Conservation (phyloP, 2,329 filamentous ascomycete species). For the Amphichorda felina region DNA sequence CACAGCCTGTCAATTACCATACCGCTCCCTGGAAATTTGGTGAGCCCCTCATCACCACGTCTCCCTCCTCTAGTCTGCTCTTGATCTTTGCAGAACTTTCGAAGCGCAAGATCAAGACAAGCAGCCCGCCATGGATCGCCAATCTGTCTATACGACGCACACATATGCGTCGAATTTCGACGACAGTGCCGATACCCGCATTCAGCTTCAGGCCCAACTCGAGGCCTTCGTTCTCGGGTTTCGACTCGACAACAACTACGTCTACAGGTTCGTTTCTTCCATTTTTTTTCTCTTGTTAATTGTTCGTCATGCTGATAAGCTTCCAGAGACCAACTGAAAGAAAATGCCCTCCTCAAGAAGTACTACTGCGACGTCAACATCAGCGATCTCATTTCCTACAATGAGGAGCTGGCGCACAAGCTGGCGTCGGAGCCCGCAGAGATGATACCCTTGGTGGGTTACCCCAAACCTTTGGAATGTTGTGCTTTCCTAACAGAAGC, state of each 20-base stretch:
- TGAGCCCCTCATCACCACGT: conserved; percentile 1
- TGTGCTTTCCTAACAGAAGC: not conserved
- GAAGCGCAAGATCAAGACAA: not conserved
- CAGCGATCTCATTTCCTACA: conserved; percentile 88
- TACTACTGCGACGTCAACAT: conserved; percentile 97
- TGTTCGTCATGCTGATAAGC: conserved; percentile 2
- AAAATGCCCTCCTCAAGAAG: conserved; percentile 88
- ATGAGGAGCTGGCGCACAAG: conserved; percentile 86
- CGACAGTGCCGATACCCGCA: conserved; percentile 55
- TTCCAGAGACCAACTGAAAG: conserved; percentile 77
- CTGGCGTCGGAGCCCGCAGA: conserved; percentile 84
- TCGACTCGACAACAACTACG: conserved; percentile 83
- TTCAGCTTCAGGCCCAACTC: conserved; percentile 66
- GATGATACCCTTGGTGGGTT: conserved; percentile 76
- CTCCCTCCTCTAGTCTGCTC: not conserved
- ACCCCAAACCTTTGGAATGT: not conserved
- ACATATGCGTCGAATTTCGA: conserved; percentile 61
- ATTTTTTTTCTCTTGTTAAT: not conserved
- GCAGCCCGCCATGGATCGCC: conserved; percentile 58
- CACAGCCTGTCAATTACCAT: no score
- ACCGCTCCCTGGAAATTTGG: not conserved
- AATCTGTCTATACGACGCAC: conserved; percentile 75
- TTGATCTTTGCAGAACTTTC: no score
- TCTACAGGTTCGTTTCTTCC: conserved; percentile 62
- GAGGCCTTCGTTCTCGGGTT: conserved; percentile 91